Conservation (phyloP, 768 basidiomycete genomes). For the Calvatia gigantea region DNA sequence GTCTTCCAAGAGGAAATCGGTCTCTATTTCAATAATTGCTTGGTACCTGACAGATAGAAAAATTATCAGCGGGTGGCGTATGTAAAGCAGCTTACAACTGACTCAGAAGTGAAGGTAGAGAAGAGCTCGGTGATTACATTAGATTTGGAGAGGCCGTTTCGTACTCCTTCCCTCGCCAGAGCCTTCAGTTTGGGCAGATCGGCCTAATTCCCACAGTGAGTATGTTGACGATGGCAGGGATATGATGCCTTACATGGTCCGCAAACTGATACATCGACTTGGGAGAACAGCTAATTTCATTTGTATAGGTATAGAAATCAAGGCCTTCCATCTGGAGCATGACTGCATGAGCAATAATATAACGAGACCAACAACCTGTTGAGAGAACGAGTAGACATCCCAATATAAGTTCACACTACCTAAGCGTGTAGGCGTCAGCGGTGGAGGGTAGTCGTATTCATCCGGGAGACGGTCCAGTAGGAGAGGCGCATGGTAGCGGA, state of each 20-base stretch:
- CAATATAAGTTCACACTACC: too few species aligned
- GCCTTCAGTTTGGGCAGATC: background rate
- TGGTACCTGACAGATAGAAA: constrained; percentile 4
- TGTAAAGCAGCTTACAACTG: background rate
- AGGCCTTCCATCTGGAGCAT: constrained; percentile 7
- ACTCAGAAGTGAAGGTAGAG: constrained; percentile 11
- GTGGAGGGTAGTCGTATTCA: too few species aligned
- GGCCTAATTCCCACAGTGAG: constrained; percentile 3
- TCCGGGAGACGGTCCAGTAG: too few species aligned
- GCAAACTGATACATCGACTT: constrained; percentile 38
- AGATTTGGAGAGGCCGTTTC: background rate
- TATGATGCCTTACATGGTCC: too few species aligned
- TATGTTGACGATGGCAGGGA: too few species aligned
- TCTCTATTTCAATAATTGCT: background rate
- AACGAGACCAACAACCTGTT: background rate
- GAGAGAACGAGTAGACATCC: too few species aligned
- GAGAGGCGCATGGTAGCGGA: too few species aligned
- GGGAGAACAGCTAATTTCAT: constrained; percentile 25
- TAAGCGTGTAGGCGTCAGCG: too few species aligned
- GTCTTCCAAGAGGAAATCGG: background rate
- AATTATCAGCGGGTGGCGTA: background rate
- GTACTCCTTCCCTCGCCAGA: constrained; percentile 11
- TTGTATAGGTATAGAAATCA: constrained; percentile 12
- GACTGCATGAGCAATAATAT: background rate
- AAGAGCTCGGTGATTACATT: constrained; percentile 15